Conservation (phyloP, 1,284 basidiomycete genomes). For the Apiotrichum gamsii region DNA sequence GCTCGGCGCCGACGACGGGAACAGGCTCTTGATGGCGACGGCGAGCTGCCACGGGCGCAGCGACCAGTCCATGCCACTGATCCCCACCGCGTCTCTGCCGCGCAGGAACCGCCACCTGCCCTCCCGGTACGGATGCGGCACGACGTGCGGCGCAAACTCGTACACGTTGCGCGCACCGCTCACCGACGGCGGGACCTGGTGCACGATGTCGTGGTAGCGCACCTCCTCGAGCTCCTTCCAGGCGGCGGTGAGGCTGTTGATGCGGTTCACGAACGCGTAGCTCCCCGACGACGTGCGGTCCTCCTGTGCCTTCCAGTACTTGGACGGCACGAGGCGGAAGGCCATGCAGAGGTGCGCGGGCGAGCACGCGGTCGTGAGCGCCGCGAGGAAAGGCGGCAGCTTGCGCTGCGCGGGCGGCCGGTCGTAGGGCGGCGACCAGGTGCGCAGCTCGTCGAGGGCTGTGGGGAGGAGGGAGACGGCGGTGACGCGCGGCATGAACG, state of each 20-base stretch:
- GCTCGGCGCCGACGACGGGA: conserved; percentile 19
- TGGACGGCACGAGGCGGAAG: conserved; percentile 21
- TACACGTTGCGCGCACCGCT: conserved; percentile 22
- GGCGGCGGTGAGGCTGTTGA: conserved; percentile 14
- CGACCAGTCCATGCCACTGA: conserved; percentile 30
- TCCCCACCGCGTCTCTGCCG: conserved; percentile 11
- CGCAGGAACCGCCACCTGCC: conserved; percentile 9
- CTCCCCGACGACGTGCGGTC: conserved; percentile 17
- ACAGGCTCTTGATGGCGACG: conserved; percentile 27
- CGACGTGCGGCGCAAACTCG: conserved; percentile 29
- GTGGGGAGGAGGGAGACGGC: conserved; percentile 19
- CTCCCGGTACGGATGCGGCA: conserved; percentile 4
- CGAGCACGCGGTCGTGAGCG: conserved; percentile 7
- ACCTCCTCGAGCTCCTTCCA: conserved; percentile 11
- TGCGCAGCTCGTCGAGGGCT: conserved; percentile 24
- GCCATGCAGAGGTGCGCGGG: conserved; percentile 21
- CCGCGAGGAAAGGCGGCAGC: conserved; percentile 23
- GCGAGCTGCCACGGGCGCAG: conserved; percentile 34
- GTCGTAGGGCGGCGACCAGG: conserved; percentile 22
- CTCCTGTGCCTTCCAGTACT: conserved; percentile 25
- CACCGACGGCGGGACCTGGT: conserved; percentile 29
- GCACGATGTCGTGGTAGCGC: conserved; percentile 26
- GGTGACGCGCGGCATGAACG: conserved; percentile 16
- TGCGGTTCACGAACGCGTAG: conserved; percentile 21
- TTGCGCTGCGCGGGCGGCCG: no score